A percentile compares a stretch with the other conserved stretches of the same genome.
phyloP scores from a whole-genome alignment of 1,284 basidiomycete genomes.

The Pterula multifida region DNA sequence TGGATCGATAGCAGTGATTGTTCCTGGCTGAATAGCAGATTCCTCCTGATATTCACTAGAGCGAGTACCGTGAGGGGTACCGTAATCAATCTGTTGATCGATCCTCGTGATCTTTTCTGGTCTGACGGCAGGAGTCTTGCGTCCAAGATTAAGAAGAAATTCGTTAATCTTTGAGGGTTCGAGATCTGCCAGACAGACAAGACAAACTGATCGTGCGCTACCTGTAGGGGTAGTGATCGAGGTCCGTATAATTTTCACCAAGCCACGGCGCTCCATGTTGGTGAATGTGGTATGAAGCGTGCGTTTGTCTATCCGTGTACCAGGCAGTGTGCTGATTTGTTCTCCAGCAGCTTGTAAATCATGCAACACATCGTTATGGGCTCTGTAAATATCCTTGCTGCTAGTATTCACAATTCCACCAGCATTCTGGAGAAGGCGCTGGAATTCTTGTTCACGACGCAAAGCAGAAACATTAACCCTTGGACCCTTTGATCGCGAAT shows the following conservation, averaged over 20 bases:
- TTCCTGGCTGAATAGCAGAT: not conserved
- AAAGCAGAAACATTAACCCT: conserved; percentile 60
- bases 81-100: conserved; percentile 42
- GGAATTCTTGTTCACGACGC: conserved; percentile 66
- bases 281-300: conserved; percentile 50
- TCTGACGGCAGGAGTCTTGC: conserved; percentile 19
- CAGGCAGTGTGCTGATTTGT: conserved; percentile 52
- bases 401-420: conserved; percentile 56
- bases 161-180: conserved; percentile 35
- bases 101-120: conserved; percentile 28
- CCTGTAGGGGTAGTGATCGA: conserved; percentile 42
- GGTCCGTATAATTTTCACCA: conserved; percentile 55
- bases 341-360: conserved; percentile 43
- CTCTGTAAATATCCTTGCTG: conserved; percentile 55
- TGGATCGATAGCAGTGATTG: not conserved
- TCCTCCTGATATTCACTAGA: conserved; percentile 2
- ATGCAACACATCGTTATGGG: conserved; percentile 47
- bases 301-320: conserved; percentile 60
- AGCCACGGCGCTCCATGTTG: conserved; percentile 46
- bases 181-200: conserved; percentile 49
- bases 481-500: conserved; percentile 14
- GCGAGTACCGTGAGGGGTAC: conserved; percentile 22
- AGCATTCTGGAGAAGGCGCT: conserved; percentile 45
- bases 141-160: conserved; percentile 41
- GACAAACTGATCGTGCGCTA: conserved; percentile 35